phyloP scores from a whole-genome alignment of 164 flowering plant species.

The Houttuynia cordata region DNA sequence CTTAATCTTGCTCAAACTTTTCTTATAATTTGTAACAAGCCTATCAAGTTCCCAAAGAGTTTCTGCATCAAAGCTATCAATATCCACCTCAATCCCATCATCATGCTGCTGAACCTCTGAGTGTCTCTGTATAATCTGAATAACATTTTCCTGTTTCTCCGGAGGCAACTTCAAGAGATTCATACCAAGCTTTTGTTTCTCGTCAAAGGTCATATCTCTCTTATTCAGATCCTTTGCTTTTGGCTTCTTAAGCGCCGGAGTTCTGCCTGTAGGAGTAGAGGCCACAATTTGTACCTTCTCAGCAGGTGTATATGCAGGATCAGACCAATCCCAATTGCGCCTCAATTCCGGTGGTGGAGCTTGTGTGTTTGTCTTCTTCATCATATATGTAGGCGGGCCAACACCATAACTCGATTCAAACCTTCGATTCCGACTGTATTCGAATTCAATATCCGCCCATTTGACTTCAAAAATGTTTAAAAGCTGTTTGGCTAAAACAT shows the following conservation, averaged over 20 bases:
- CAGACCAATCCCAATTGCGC: constrained; percentile 27
- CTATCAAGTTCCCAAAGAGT: constrained; percentile 91
- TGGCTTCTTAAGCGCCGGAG: constrained; percentile 48
- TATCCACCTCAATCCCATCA: constrained; percentile 87
- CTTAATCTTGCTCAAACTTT: constrained; percentile 50
- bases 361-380: constrained; percentile 19
- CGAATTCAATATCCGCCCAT: constrained; percentile 36
- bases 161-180: constrained; percentile 61
- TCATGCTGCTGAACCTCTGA: constrained; percentile 55
- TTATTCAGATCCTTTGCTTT: constrained; percentile 44
- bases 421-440: constrained; percentile 21
- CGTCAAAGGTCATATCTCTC: constrained; percentile 76
- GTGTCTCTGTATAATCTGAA: constrained; percentile 73
- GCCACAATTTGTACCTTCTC: constrained; percentile 17
- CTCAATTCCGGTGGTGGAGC: constrained; percentile 22
- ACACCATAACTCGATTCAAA: constrained; percentile 15
- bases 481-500: constrained; percentile 55
- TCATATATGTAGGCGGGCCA: constrained; percentile 20
- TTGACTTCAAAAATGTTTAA: constrained; percentile 49
- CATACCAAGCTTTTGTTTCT: constrained; percentile 69
- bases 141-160: constrained; percentile 59
- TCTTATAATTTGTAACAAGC: constrained; percentile 55
- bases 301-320: constrained; percentile 21
- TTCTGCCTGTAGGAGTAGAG: constrained; percentile 20
- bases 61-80: constrained; percentile 70